These are phyloP conservation scores for Fusarium concolor DNA, from an alignment of 2,329 filamentous ascomycete species.

Conservation along the genomic window DNA sequence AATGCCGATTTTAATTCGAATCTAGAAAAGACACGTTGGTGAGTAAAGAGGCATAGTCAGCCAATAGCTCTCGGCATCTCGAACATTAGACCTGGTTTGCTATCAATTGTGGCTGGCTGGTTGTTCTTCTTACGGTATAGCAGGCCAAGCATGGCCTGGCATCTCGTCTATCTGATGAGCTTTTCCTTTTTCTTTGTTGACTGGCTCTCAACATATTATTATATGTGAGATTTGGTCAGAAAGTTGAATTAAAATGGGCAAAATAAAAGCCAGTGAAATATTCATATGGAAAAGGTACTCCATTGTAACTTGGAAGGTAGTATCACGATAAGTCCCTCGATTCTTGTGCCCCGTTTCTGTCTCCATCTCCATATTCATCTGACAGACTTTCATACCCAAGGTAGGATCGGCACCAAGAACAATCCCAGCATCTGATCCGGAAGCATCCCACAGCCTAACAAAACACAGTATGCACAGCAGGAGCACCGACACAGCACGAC, in stretches of 20 bases:
- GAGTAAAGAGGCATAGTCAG: slow-evolving; percentile 14
- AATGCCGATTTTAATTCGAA: neutral
- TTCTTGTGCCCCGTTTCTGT: slow-evolving; percentile 1
- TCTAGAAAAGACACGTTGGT: slow-evolving; percentile 1
- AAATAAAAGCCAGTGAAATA: neutral
- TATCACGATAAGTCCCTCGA: slow-evolving; percentile 1
- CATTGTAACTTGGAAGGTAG: neutral
- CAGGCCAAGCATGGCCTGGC: slow-evolving; percentile 13
- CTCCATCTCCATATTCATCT: neutral
- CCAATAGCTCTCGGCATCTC: slow-evolving; percentile 23
- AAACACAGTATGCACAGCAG: neutral
- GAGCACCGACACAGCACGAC: slow-evolving; percentile 4
- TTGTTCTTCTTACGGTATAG: slow-evolving; percentile 31
- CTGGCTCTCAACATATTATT: too few species aligned
- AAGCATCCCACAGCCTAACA: slow-evolving; percentile 18
- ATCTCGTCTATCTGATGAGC: slow-evolving; percentile 26
- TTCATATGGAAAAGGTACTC: neutral
- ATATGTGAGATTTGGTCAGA: too few species aligned
- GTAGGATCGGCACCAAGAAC: slow-evolving; percentile 24
- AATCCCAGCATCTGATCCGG: slow-evolving; percentile 35
- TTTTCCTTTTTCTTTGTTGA: slow-evolving; percentile 4
- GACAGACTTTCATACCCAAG: slow-evolving; percentile 1
- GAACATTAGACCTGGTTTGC: slow-evolving; percentile 9
- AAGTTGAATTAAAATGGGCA: neutral
- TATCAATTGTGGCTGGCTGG: slow-evolving; percentile 37